Evolutionary conservation across 805 yeast genomes (phyloP).

Genomic region (Sugiyamaella qingdaonensis): DNA sequence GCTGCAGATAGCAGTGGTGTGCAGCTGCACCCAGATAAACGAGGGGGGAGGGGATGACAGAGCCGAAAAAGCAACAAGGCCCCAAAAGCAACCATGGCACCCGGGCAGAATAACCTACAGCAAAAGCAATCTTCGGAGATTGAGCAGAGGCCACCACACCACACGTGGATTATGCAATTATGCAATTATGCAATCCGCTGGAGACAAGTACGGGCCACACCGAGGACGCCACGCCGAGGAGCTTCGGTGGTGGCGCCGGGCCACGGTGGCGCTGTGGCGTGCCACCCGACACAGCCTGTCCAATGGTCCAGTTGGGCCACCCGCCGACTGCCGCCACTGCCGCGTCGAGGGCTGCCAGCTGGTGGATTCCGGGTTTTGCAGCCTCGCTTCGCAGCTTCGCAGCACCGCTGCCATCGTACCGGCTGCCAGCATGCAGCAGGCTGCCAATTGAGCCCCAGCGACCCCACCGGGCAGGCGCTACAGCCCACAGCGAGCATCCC

Average conservation of each 20-base stretch:
- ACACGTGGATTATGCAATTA: not conserved
- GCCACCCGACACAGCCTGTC: not conserved
- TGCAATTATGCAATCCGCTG: not conserved
- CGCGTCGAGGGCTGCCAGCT: too few relatives aligned
- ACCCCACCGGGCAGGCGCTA: too few relatives aligned
- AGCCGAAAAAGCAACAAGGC: not conserved
- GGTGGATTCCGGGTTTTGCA: too few relatives aligned
- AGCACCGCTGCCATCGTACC: too few relatives aligned
- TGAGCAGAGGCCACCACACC: not conserved
- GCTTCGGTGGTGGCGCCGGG: too few relatives aligned
- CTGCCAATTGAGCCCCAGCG: too few relatives aligned
- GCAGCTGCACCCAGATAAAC: constrained; percentile 4
- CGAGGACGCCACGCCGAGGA: too few relatives aligned
- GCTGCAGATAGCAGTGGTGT: not conserved
- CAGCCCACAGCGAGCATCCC: too few relatives aligned
- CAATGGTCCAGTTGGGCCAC: not conserved
- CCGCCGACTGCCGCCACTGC: not conserved
- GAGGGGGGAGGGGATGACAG: not conserved
- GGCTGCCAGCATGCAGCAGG: too few relatives aligned
- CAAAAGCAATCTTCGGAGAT: not conserved
- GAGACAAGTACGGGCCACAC: too few relatives aligned
- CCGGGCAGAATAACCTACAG: not conserved
- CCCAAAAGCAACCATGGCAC: not conserved
- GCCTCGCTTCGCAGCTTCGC: too few relatives aligned
- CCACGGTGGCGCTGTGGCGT: too few relatives aligned